Conservation (phyloP, 805 yeast genomes). For the Myxozyma neotropica region DNA sequence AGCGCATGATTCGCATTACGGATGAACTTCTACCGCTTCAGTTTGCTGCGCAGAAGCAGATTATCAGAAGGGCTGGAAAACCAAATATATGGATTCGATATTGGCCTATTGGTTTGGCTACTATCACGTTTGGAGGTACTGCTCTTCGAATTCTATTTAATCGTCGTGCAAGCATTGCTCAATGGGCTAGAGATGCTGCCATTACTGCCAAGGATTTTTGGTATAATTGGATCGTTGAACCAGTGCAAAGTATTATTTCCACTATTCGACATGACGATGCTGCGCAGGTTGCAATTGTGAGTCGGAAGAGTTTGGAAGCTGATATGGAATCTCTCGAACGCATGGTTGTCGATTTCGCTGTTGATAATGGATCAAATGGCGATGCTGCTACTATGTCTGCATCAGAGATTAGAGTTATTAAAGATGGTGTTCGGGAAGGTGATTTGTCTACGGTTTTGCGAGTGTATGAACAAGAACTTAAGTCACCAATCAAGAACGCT, state of each 20-base stretch:
- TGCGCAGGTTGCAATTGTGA: constrained; percentile 71
- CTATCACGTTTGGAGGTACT: constrained; percentile 53
- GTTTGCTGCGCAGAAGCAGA: constrained; percentile 5
- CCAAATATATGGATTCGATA: constrained; percentile 54
- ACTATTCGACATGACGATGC: constrained; percentile 84
- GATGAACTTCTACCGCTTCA: constrained; percentile 29
- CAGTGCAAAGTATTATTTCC: constrained; percentile 67
- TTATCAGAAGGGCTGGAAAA: constrained; percentile 33
- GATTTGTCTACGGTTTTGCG: constrained; percentile 79
- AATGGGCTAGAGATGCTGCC: constrained; percentile 58
- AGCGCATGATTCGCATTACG: constrained; percentile 23
- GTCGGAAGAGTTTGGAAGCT: constrained; percentile 74
- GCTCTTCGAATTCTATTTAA: constrained; percentile 51
- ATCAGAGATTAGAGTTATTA: constrained; percentile 43
- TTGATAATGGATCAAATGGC: constrained; percentile 41
- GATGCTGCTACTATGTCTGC: background rate
- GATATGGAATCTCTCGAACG: constrained; percentile 81
- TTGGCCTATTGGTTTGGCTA: constrained; percentile 63
- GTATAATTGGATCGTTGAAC: constrained; percentile 81
- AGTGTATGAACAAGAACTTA: constrained; percentile 75
- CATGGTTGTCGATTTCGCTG: constrained; percentile 77
- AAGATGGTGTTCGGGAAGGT: constrained; percentile 62
- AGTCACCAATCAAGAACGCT: constrained; percentile 64
- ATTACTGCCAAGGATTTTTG: constrained; percentile 57
- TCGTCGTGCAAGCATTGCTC: constrained; percentile 51